Evolutionary conservation across 2,329 filamentous ascomycete species (phyloP), one percentile per base, ranked within the genome.

Genomic region (Diaporthe sp.): DNA sequence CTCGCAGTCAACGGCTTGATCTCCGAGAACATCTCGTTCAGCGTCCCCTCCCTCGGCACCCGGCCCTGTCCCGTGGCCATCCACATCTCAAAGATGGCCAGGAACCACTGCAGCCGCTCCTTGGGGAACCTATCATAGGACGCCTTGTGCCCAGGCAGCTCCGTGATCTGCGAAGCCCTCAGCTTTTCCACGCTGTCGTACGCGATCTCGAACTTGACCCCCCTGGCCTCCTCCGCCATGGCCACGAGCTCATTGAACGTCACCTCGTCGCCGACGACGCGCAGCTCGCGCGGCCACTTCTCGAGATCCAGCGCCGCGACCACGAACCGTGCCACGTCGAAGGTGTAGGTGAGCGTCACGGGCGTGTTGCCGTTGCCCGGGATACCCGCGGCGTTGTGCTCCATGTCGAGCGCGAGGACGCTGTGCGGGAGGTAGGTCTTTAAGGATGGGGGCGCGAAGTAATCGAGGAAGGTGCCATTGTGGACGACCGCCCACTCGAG

Each of bases 251-350:
- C 81, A 54, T 87, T 87, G 78, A 82, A 86, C 0, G 85, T 86
- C 22, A 85, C 72, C 54, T 82, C 81, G 71, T 87, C 86, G 0
- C 85, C 85, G 77, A 84, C 76, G 64, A 85, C 75, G 50, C 76
- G 80, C 7, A 82, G 78, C 19, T 81, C 78, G 42, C 83, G 81
- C 3, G 86, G 83, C 88, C 88, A 89, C 30, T 81, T 81, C 4
- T 83, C 77, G 30, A 85, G 75, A n/a, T 83, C 82, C 19, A 90
- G 77, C 4, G 82, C 73, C 6, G 82, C 82, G 10, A 82, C 84
- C 7, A 88, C 82, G 71, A 87, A 89, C 47, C 79, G 82, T 4
- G 84, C 87, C 54, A 90, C 80, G 77, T 90, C 88, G 6, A 80
- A 80, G 1, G 84, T 87, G 77, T 89, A 86, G 0, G 87, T 90